A percentile compares a stretch with the other conserved stretches of the same genome.
Evolutionary conservation across 768 basidiomycete species (phyloP).

Genomic region (Lactifluus subvellereus): DNA sequence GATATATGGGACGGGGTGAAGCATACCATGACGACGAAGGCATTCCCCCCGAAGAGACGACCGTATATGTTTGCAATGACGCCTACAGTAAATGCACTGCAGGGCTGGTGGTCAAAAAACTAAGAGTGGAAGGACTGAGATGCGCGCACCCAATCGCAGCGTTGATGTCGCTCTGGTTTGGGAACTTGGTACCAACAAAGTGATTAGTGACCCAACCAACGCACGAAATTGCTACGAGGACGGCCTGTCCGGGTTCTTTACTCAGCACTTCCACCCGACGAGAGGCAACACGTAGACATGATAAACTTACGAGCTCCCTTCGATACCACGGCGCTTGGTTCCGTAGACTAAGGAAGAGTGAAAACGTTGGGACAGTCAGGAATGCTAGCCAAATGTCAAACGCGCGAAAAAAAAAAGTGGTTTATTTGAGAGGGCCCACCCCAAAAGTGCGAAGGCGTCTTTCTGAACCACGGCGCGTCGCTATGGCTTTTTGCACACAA

Average conservation of each 20-base stretch:
- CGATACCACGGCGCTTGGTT: slow-evolving; percentile 54
- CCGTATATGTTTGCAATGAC: slow-evolving; percentile 74
- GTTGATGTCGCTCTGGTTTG: slow-evolving; percentile 66
- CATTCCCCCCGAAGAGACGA: slow-evolving; percentile 63
- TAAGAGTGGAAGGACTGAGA: slow-evolving; percentile 1
- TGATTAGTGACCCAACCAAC: slow-evolving; percentile 78
- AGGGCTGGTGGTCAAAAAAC: neutral
- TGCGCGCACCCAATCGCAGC: slow-evolving; percentile 60
- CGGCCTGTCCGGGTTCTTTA: slow-evolving; percentile 28
- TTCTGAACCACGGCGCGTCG: slow-evolving; percentile 66
- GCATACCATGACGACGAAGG: slow-evolving; percentile 77
- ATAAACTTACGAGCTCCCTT: slow-evolving; percentile 47
- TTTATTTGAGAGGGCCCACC: slow-evolving; percentile 34
- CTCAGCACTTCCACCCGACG: neutral
- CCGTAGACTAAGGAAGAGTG: slow-evolving; percentile 58
- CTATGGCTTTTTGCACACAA: slow-evolving; percentile 53
- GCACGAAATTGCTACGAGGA: slow-evolving; percentile 57
- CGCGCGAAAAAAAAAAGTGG: neutral
- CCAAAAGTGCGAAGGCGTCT: slow-evolving; percentile 66
- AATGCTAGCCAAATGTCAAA: slow-evolving; percentile 43
- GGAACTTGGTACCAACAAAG: slow-evolving; percentile 56
- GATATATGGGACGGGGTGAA: neutral
- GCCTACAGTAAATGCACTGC: slow-evolving; percentile 73
- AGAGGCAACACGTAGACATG: neutral
- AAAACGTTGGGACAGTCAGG: slow-evolving; percentile 64